Evolutionary conservation across 805 yeast genomes (phyloP).

Genomic region (Lipomyces sp.): DNA sequence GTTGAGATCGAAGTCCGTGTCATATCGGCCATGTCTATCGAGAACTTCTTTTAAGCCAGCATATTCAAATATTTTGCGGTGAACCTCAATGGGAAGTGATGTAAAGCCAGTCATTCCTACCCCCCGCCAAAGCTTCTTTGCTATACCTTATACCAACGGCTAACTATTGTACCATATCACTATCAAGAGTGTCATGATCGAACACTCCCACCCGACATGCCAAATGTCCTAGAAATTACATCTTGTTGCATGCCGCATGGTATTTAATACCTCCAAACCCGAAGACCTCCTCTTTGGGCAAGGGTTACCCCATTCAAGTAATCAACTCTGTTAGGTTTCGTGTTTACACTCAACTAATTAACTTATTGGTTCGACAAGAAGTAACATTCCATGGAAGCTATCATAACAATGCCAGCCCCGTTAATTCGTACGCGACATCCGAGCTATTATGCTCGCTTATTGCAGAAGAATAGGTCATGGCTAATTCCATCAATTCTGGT

Average conservation of each 20-base stretch:
- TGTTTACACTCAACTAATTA: not conserved
- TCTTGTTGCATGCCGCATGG: not conserved
- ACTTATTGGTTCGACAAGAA: not conserved
- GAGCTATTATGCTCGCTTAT: not conserved
- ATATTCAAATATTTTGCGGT: not conserved
- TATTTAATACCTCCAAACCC: too few relatives aligned
- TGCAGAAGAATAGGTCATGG: not conserved
- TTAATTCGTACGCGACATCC: not conserved
- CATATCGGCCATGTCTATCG: not conserved
- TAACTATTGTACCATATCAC: not conserved
- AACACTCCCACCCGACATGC: not conserved
- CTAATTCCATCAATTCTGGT: not conserved
- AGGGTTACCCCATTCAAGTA: too few relatives aligned
- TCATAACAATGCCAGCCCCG: not conserved
- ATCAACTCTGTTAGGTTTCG: too few relatives aligned
- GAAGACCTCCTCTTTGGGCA: too few relatives aligned
- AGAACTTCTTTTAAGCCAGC: not conserved
- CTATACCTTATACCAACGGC: not conserved
- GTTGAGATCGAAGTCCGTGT: not conserved
- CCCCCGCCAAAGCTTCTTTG: not conserved
- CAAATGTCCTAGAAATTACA: not conserved
- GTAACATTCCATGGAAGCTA: not conserved
- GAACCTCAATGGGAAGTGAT: slow-evolving; percentile 1
- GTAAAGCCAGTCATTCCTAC: not conserved
- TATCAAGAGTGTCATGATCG: not conserved